Base-by-base conservation (phyloP, 257 asterid genomes). In the Verbena officinalis region DNA sequence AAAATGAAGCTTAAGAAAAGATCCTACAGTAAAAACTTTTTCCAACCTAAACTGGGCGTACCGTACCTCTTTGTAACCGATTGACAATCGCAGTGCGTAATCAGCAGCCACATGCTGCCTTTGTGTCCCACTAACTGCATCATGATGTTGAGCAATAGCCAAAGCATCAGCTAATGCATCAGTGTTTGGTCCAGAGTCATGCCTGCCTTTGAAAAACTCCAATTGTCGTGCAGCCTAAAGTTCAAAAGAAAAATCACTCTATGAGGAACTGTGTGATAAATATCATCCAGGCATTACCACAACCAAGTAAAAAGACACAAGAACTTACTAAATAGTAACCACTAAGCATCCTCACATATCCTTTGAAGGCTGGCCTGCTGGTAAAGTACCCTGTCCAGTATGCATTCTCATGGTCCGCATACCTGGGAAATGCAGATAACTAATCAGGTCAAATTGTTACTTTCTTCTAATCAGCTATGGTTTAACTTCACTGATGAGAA, bases 321-420 rank as follows among this genome's bases (percentile, higher is more conserved):
- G 38, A 65, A 70, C 86, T 72, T 75, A 87, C 95, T 69, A 84
- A 66, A 58, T 75, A 75, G 59, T 84, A 87, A 71, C 86, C 90
- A 72, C 95, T 85, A 79, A 84, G 71, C 84, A 69, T 63, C 72
- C 95, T 80, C 65, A 87, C 88, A 46, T 84, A 87, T 76, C 93
- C 80, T 77, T 87, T 87, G 30, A 87, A 64, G 57, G 86, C 68
- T 71, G 95, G 95, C 75, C 95, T 79, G 67, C 95, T 87, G 72
- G 93, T 84, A 75, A 84, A 87, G 81, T 87, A 87, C 42, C 95
- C 95, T 6, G 95, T 87, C 95, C 95, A 87, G 71, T 87, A 87
- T 67, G 95, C 95, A 77, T 87, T 87, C 68, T 82, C 88, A 48
- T 58, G 76, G 61, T 87, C 95, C 13, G 95, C 95, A 43, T 87